Percentiles rank a stretch among this genome's conserved stretches.
phyloP scores from a whole-genome alignment of 805 yeast genomes.

The Metschnikowia henanensis region DNA sequence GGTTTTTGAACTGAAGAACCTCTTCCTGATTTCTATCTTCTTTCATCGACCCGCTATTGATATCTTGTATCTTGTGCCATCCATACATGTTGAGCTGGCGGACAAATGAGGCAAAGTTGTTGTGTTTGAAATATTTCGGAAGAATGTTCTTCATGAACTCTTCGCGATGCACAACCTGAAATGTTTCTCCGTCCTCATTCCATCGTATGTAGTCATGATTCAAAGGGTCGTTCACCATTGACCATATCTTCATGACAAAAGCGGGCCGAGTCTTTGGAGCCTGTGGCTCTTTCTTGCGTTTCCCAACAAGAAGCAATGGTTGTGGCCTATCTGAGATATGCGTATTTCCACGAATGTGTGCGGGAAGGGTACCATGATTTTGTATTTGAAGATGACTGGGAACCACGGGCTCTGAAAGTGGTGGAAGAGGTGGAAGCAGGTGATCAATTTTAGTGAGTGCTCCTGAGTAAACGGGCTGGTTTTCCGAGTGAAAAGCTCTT shows the following conservation, averaged over 20 bases:
- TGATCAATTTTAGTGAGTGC: conserved; percentile 15
- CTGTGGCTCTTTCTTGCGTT: conserved; percentile 31
- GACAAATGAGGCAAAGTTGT: conserved; percentile 93
- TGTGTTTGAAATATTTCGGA: conserved; percentile 93
- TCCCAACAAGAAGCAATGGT: conserved; percentile 14
- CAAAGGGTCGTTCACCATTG: conserved; percentile 82
- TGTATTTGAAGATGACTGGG: conserved; percentile 10
- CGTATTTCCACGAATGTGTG: conserved; percentile 12
- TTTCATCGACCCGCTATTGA: conserved; percentile 66
- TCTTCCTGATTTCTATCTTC: conserved; percentile 62
- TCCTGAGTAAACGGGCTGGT: conserved; percentile 7
- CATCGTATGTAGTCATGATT: conserved; percentile 77
- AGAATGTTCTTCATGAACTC: conserved; percentile 77
- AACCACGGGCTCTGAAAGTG: conserved; percentile 21
- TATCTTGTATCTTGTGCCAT: conserved; percentile 98
- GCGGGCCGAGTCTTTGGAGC: conserved; percentile 73
- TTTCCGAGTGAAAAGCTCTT: not conserved
- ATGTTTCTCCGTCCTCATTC: conserved; percentile 83
- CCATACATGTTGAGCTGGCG: conserved; percentile 98
- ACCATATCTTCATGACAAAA: conserved; percentile 92
- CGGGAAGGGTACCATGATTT: conserved; percentile 12
- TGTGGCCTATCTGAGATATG: conserved; percentile 11
- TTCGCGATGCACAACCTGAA: conserved; percentile 83
- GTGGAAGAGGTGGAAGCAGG: conserved; percentile 18
- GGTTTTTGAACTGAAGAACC: conserved; percentile 85